Percentiles rank a stretch among this genome's conserved stretches.
Conservation (phyloP, 768 basidiomycete genomes). For the Lenzites betulinus region DNA sequence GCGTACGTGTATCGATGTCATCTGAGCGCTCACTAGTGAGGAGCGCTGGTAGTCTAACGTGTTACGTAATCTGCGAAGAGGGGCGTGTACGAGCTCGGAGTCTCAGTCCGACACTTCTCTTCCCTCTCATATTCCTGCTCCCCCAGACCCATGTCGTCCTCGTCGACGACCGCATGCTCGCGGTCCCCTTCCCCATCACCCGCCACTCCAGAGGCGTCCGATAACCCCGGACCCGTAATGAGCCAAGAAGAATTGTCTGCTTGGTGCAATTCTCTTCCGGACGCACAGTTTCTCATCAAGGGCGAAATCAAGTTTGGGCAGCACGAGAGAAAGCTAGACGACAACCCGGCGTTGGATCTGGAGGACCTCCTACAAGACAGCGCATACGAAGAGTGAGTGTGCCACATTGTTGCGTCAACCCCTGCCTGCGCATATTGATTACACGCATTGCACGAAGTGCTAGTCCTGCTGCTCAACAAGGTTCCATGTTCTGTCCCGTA, state of each 20-base stretch:
- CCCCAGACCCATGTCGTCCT: constrained; percentile 52
- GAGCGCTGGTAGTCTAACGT: too few species aligned
- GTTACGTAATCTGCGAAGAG: too few species aligned
- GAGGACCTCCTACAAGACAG: constrained; percentile 76
- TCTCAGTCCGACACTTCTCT: not conserved
- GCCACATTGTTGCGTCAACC: constrained; percentile 14
- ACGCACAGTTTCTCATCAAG: constrained; percentile 43
- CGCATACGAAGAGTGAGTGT: constrained; percentile 73
- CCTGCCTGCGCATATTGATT: constrained; percentile 9
- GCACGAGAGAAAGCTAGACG: constrained; percentile 48
- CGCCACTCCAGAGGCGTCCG: constrained; percentile 64
- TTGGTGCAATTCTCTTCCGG: constrained; percentile 57
- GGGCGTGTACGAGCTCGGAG: constrained; percentile 1
- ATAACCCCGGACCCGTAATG: constrained; percentile 50
- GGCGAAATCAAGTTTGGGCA: constrained; percentile 37
- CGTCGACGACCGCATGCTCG: constrained; percentile 57
- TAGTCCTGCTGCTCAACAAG: constrained; percentile 10
- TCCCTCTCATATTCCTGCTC: constrained; percentile 5
- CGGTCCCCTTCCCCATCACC: constrained; percentile 77
- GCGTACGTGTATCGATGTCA: too few species aligned
- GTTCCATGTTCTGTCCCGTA: constrained; percentile 19
- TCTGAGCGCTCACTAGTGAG: too few species aligned
- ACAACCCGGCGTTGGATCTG: constrained; percentile 50
- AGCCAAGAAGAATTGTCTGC: constrained; percentile 56
- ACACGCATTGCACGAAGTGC: constrained; percentile 1